Evolutionary conservation across 441 rosid species (phyloP).

Genomic region (Kokia cookei): DNA sequence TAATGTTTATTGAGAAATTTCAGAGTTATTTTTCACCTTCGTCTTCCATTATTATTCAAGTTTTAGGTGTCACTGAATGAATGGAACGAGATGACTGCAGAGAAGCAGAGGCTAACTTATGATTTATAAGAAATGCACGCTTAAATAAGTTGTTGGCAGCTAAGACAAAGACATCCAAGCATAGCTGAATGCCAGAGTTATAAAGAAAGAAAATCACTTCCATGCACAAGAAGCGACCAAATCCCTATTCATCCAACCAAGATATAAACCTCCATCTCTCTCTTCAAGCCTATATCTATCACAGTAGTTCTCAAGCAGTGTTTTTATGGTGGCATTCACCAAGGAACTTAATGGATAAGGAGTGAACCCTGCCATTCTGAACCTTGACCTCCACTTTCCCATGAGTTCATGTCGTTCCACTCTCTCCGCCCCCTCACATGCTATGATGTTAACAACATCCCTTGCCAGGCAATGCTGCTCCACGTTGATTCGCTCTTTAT

Average conservation of each 20-base stretch:
- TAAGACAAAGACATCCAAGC: background rate
- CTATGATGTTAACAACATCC: constrained; percentile 80
- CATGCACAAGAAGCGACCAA: constrained; percentile 84
- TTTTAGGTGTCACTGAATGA: background rate
- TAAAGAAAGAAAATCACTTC: constrained; percentile 27
- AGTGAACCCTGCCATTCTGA: constrained; percentile 72
- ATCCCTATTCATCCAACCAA: constrained; percentile 85
- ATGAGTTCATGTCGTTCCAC: constrained; percentile 82
- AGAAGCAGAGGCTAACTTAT: background rate
- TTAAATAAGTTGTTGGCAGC: background rate
- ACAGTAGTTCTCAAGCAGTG: constrained; percentile 51
- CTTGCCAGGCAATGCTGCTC: constrained; percentile 89
- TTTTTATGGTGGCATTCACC: constrained; percentile 61
- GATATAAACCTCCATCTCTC: constrained; percentile 66
- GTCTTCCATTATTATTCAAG: too few species aligned
- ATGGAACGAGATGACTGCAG: background rate
- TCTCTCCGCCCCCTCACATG: constrained; percentile 81
- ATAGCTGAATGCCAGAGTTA: background rate
- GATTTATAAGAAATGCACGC: background rate
- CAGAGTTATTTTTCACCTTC: background rate
- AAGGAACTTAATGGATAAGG: constrained; percentile 68
- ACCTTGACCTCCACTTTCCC: constrained; percentile 76
- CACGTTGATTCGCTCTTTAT: constrained; percentile 66
- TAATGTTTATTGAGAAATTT: background rate
- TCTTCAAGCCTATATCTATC: constrained; percentile 64